Base-by-base conservation (phyloP, 164 flowering plant genomes). In the Umbellularia californica region DNA sequence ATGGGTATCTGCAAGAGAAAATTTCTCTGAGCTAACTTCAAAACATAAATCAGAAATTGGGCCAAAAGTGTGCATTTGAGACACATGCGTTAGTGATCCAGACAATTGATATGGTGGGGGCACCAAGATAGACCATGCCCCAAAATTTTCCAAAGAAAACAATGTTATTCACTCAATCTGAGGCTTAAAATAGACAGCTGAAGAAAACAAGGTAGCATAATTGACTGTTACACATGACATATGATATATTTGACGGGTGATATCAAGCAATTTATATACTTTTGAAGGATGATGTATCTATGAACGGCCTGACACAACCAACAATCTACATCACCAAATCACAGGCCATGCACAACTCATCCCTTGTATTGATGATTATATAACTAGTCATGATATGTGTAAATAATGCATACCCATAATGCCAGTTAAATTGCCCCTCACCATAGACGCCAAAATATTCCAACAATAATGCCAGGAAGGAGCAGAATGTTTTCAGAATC, bases 381-480 rank as follows among this genome's bases (percentile, higher is more conserved):
- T 5, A 55, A 55, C 20, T 55, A 14, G 60, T 15, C n/a, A 55
- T 17, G 60, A 10, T 9, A 15, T 58, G 7, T 23, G 47, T 23
- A 41, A 9, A 23, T 24, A 47, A 72, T 64, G 81, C 95, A 28
- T 88, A 95, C 97, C 97, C 98, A 72, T 86, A 91, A 67, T 88
- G 74, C 98, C 95, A 95, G 85, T 90, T 90, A 85, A 95, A 92
- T 78, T 93, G 87, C 58, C 98, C 95, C 72, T 90, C 90, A 41
- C 97, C 95, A 81, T 93, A 95, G 25, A 90, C 92, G 23, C 97
- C 97, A 78, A 83, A 81, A 27, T 86, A 80, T 86, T 91, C 98
- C 82, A 92, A 84, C 51, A 93, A 6, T 12, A 93, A 73, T 51
- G 97, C 89, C 77, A 95, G 75, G 76, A 95, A 87, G 68, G 97